Conservation (phyloP, 2,329 filamentous ascomycete species). For the Trichoderma atroviride region DNA sequence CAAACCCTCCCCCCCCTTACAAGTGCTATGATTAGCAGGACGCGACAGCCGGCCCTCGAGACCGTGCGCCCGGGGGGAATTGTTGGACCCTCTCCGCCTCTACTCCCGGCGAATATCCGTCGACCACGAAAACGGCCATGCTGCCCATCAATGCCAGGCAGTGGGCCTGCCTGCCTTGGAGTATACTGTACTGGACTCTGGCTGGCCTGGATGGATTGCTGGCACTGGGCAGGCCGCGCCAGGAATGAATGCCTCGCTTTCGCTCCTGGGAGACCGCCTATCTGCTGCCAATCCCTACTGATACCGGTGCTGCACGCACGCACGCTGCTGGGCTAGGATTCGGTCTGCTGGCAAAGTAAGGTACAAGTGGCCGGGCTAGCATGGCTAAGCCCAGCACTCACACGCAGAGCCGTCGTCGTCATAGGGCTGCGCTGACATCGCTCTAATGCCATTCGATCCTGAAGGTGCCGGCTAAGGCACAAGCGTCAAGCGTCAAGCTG, state of each 20-base stretch:
- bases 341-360: slow-evolving; percentile 10
- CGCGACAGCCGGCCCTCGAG: slow-evolving; percentile 22
- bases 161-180: not conserved
- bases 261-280: not conserved
- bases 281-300: not conserved
- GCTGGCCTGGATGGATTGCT: not conserved
- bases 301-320: not conserved
- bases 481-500: slow-evolving; percentile 9
- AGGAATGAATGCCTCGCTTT: not conserved
- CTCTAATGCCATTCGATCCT: slow-evolving; percentile 15
- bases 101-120: slow-evolving; percentile 2
- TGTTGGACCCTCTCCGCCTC: slow-evolving; percentile 26
- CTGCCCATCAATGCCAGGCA: not conserved
- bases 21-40: slow-evolving; percentile 11
- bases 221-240: not conserved
- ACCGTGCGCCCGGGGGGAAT: slow-evolving; percentile 19
- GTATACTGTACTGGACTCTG: no score
- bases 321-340: not conserved
- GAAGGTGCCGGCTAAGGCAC: slow-evolving; percentile 2
- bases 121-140: not conserved
- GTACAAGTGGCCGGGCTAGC: slow-evolving; percentile 17
- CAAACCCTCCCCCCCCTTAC: not conserved
- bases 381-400: slow-evolving; percentile 3
- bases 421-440: slow-evolving; percentile 36
- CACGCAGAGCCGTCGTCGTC: slow-evolving; percentile 30